A percentile compares a stretch with the other conserved stretches of the same genome.
These are phyloP conservation scores for Trichoderma parareesei DNA, from an alignment of 495 filamentous ascomycete species.

Conservation along the genomic window DNA sequence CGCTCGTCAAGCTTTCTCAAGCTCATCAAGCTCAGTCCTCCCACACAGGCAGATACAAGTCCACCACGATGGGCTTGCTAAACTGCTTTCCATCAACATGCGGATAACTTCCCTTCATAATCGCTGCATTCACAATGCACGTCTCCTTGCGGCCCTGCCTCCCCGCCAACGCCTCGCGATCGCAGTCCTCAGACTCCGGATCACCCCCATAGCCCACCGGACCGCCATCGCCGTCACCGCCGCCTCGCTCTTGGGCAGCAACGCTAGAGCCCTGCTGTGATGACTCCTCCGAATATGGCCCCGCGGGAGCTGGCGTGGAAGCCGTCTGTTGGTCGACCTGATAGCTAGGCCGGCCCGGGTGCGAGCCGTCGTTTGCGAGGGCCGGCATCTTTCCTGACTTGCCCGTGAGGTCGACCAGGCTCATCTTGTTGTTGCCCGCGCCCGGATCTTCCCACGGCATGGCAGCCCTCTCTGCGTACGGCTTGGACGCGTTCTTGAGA, in stretches of 20 bases:
- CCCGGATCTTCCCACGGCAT: conserved; percentile 36
- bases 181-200: conserved; percentile 28
- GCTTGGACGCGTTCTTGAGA: conserved; percentile 18
- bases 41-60: conserved; percentile 64
- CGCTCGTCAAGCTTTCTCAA: not conserved
- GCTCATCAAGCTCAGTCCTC: not conserved
- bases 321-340: conserved; percentile 2
- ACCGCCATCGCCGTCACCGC: conserved; percentile 14
- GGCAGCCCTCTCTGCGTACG: conserved; percentile 20
- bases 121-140: conserved; percentile 68
- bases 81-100: conserved; percentile 49
- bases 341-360: conserved; percentile 12
- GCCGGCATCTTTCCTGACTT: conserved; percentile 19
- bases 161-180: conserved; percentile 33
- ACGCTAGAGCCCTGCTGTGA: conserved; percentile 5
- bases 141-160: conserved; percentile 55
- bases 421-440: conserved; percentile 30
- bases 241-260: conserved; percentile 3
- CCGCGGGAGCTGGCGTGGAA: conserved; percentile 2
- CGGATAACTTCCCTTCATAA: conserved; percentile 60
- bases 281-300: not conserved
- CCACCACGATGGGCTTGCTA: conserved; percentile 71
- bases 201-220: conserved; percentile 30
- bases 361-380: conserved; percentile 27
- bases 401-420: conserved; percentile 33